phyloP scores from a whole-genome alignment of 345 rosid genomes.

The Conringia planisiliqua region DNA sequence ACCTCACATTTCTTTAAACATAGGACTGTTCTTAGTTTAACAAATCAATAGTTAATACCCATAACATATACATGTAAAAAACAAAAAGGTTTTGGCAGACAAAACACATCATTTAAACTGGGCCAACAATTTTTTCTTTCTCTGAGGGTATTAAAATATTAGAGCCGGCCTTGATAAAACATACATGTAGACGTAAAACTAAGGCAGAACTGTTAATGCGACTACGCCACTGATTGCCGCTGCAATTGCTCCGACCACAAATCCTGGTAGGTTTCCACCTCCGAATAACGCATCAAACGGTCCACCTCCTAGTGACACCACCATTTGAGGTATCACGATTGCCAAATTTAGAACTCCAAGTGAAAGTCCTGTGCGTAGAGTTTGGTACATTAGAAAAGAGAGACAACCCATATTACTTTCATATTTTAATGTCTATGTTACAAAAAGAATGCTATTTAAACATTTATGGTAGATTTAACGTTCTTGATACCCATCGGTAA shows the following conservation, averaged over 20 bases:
- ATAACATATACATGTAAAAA: neutral
- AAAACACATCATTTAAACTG: neutral
- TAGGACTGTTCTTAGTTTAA: neutral
- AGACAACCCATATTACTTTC: neutral
- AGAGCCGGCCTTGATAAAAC: neutral
- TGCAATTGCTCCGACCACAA: slow-evolving; percentile 22
- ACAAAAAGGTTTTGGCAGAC: neutral
- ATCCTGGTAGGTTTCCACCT: slow-evolving; percentile 30
- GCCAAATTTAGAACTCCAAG: slow-evolving; percentile 76
- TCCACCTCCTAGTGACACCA: slow-evolving; percentile 25
- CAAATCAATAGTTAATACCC: neutral
- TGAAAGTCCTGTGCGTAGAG: slow-evolving; percentile 55
- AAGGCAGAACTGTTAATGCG: slow-evolving; percentile 24
- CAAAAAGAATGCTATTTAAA: neutral
- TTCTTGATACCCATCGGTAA: no score
- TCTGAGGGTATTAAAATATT: neutral
- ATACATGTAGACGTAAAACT: neutral
- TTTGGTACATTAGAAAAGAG: neutral
- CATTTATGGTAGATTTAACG: no score
- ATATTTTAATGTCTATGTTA: neutral
- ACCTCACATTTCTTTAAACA: neutral
- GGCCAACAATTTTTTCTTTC: neutral
- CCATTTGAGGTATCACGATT: slow-evolving; percentile 59
- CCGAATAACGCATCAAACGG: slow-evolving; percentile 19
- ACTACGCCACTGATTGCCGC: slow-evolving; percentile 15